phyloP scores from a whole-genome alignment of 345 rosid genomes.

The Passiflora organensis region DNA sequence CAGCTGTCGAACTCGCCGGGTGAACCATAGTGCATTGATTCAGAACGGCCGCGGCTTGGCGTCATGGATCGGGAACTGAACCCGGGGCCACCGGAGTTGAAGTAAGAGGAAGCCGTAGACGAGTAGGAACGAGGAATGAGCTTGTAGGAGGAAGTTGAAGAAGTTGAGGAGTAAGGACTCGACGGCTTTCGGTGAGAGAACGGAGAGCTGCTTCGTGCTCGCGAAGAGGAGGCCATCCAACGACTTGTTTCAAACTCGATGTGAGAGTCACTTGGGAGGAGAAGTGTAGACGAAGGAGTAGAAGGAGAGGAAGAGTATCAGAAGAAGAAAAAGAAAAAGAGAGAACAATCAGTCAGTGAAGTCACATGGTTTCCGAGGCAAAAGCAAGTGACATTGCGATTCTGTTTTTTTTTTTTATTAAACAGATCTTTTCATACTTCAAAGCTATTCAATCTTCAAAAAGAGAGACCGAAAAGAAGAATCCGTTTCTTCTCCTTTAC shows the following conservation, averaged over 20 bases:
- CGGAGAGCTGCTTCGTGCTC: conserved; percentile 85
- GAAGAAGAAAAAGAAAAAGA: conserved; percentile 23
- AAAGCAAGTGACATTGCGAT: conserved; percentile 42
- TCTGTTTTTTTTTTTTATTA: neutral
- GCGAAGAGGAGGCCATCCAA: conserved; percentile 72
- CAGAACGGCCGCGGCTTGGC: conserved; percentile 58
- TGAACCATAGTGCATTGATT: conserved; percentile 39
- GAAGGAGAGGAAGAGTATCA: conserved; percentile 16
- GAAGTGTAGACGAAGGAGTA: conserved; percentile 19
- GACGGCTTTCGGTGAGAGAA: conserved; percentile 69
- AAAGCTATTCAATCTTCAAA: conserved; percentile 14
- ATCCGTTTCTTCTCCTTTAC: conserved; percentile 65
- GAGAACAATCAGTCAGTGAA: conserved; percentile 58
- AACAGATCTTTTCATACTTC: neutral
- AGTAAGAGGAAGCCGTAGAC: conserved; percentile 56
- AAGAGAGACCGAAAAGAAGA: conserved; percentile 19
- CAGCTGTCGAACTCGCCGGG: conserved; percentile 33
- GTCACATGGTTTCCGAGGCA: conserved; percentile 70
- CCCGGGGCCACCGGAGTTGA: conserved; percentile 38
- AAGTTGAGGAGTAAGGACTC: conserved; percentile 70
- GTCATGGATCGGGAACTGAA: conserved; percentile 74
- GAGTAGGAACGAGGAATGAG: conserved; percentile 75
- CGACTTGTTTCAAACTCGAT: conserved; percentile 33
- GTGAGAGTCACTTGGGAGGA: conserved; percentile 16
- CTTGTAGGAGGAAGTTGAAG: conserved; percentile 67